Evolutionary conservation across 2,329 filamentous ascomycete genomes (phyloP), one percentile per base, ranked within the genome.

Genomic region (Talaromyces sp.): DNA sequence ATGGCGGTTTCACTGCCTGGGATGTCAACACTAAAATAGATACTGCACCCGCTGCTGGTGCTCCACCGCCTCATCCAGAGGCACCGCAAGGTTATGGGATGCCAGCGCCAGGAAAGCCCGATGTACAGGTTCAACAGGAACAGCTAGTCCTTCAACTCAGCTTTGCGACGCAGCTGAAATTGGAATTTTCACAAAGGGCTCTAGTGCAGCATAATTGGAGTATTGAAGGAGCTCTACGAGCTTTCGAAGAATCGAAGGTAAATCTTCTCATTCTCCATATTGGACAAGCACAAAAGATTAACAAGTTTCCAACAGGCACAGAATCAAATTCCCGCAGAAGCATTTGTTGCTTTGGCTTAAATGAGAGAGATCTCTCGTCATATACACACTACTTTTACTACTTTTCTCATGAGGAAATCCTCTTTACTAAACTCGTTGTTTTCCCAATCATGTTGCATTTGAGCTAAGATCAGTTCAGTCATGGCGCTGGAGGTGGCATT

Each of bases 131-230:
- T 50, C 84, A 89, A 67, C 84, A 90, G 68, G 85, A 88, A 66
- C 86, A 92, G 78, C 81, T 96, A 71, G 80, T 86, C 23, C 69
- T 80, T 21, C 88, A 95, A 72, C 83, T 97, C 59, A 88, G 86
- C 67, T 86, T 86, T 67, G 86, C 86, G 70, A 96, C 93, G 1
- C 86, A 87, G 63, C 92, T 99, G 87, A 95, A 86, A 8, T 77
- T 87, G 9, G 82, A 90, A 63, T 96, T 90, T 73, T 89, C 92
- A 1, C 84, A 88, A 68, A 84, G 96, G 81, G 97, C 93, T 69
- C 81, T 98, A 16, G 83, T 86, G 2, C 87, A 92, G 64, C 91
- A 88, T 62, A 84, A 83, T 40, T 98, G 92, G 92, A 85, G 96
- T 72, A 86, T 93, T 56, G 84, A 90, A 40, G 84, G 85, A 67